A percentile compares a stretch with the other conserved stretches of the same genome.
These are phyloP conservation scores for Trametes sanguinea DNA, from an alignment of 768 basidiomycete species.

Conservation along the genomic window DNA sequence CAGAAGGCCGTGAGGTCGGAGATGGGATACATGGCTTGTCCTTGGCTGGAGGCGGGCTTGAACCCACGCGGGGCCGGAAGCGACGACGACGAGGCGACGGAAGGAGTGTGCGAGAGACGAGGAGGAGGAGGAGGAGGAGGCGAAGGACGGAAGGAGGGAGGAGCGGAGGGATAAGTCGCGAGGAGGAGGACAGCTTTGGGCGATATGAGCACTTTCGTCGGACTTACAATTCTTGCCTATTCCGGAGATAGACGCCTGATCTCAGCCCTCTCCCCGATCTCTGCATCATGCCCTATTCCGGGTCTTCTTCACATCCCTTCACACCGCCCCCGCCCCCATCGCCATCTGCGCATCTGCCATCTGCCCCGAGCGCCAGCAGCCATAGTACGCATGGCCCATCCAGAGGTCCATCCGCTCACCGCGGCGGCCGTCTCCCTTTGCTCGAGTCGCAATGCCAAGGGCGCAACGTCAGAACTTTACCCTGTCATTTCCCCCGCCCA, in stretches of 20 bases:
- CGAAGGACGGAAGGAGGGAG: not conserved
- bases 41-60: not conserved
- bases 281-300: constrained; percentile 10
- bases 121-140: not conserved
- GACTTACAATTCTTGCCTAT: constrained; percentile 7
- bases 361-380: too few species aligned
- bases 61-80: constrained; percentile 18
- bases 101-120: constrained; percentile 9
- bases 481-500: too few species aligned
- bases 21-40: constrained; percentile 66
- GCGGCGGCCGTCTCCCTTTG: too few species aligned
- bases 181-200: not conserved
- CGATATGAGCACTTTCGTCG: constrained; percentile 13
- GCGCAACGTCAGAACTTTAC: too few species aligned
- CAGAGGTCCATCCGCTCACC: too few species aligned
- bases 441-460: too few species aligned
- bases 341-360: not conserved
- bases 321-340: not conserved
- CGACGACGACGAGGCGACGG: constrained; percentile 11
- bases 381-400: too few species aligned
- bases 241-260: constrained; percentile 3
- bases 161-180: not conserved
- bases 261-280: constrained; percentile 4
- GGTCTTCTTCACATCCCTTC: constrained; percentile 3
- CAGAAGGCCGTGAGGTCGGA: constrained; percentile 89